Conservation (phyloP, 805 yeast species). For the Spathaspora boniae region DNA sequence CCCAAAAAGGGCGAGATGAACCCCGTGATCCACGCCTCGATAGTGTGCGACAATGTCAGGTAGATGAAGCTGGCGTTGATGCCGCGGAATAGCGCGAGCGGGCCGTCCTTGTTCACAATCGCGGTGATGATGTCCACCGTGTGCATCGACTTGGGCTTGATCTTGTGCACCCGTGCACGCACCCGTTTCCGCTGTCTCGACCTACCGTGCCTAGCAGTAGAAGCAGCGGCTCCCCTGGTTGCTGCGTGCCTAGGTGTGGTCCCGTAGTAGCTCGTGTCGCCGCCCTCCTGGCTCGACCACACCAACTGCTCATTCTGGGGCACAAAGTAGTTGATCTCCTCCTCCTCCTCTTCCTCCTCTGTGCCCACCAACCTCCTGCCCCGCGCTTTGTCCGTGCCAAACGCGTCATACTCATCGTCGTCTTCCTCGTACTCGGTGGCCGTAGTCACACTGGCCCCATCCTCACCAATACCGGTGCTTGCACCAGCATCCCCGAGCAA, state of each 20-base stretch:
- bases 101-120: constrained; percentile 66
- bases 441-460: background rate
- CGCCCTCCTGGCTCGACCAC: constrained; percentile 8
- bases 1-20: constrained; percentile 75
- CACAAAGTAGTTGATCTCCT: constrained; percentile 38
- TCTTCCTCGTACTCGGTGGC: constrained; percentile 3
- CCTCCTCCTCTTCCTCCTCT: constrained; percentile 16
- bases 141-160: constrained; percentile 58
- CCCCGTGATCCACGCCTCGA: constrained; percentile 92
- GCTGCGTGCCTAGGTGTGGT: background rate
- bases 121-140: constrained; percentile 65
- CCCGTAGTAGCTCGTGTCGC: constrained; percentile 1
- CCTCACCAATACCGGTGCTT: constrained; percentile 2
- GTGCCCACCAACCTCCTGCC: constrained; percentile 1
- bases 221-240: background rate
- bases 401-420: constrained; percentile 1
- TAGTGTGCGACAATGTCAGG: constrained; percentile 67
- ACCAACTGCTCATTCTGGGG: constrained; percentile 10
- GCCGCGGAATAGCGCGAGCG: constrained; percentile 68
- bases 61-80: constrained; percentile 76
- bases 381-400: no score
- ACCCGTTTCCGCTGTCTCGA: constrained; percentile 3
- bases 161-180: constrained; percentile 18
- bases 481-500: constrained; percentile 15
- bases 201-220: no score